These are phyloP conservation scores for Tanacetum coccineum DNA, from an alignment of 129 eudicot genomes.

Conservation along the genomic window DNA sequence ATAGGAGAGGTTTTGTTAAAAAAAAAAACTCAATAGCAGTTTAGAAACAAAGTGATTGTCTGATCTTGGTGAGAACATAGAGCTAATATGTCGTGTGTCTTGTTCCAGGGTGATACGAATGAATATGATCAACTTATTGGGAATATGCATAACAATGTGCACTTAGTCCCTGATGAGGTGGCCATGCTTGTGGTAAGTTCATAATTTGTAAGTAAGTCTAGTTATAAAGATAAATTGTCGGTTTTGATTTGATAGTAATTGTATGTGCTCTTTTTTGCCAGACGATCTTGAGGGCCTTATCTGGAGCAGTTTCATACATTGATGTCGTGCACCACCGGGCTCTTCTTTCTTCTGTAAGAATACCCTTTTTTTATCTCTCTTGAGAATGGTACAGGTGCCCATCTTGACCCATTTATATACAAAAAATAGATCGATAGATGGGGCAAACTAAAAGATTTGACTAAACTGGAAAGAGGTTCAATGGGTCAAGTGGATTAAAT, in stretches of 20 bases:
- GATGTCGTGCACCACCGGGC: constrained; percentile 56
- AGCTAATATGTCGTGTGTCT: constrained; percentile 15
- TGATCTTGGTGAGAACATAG: too few relatives aligned
- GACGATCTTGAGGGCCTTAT: constrained; percentile 76
- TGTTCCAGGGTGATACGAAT: constrained; percentile 55
- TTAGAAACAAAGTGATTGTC: too few relatives aligned
- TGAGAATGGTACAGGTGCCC: background rate
- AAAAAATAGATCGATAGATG: background rate
- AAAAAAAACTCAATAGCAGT: too few relatives aligned
- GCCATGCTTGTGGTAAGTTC: constrained; percentile 80
- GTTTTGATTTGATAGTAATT: background rate
- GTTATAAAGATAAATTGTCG: background rate
- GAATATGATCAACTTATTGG: constrained; percentile 57
- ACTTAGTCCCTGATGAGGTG: constrained; percentile 62
- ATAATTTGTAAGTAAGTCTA: constrained; percentile 2
- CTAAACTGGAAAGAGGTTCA: background rate
- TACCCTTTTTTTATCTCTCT: background rate
- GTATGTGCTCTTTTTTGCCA: constrained; percentile 15
- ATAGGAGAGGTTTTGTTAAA: too few relatives aligned
- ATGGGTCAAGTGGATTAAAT: too few relatives aligned
- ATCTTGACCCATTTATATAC: background rate
- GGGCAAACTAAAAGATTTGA: background rate
- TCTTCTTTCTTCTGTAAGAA: constrained; percentile 74
- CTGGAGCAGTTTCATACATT: constrained; percentile 73
- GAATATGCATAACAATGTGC: constrained; percentile 48